These are phyloP conservation scores for Kalanchoe fedtschenkoi DNA, from an alignment of 164 flowering plant species.

Conservation along the genomic window DNA sequence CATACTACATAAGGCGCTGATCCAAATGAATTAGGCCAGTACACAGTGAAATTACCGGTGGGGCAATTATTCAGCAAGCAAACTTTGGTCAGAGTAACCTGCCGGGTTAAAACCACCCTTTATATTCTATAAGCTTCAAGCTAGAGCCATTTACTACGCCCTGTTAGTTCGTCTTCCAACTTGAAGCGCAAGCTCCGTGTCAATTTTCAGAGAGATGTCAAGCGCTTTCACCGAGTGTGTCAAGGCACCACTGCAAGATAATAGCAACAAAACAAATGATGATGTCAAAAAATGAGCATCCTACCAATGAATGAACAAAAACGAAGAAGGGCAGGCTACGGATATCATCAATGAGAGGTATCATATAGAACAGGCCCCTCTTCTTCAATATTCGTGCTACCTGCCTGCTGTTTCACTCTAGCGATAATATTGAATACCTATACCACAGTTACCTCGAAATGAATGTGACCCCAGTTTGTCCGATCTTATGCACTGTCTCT, in stretches of 20 bases:
- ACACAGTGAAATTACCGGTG: neutral
- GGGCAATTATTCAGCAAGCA: too few relatives aligned
- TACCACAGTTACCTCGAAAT: slow-evolving; percentile 57
- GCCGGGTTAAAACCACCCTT: neutral
- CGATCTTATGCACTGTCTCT: slow-evolving; percentile 75
- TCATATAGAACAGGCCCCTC: neutral
- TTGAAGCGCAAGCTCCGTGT: slow-evolving; percentile 77
- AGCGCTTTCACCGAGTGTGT: slow-evolving; percentile 94
- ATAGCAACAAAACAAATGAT: neutral
- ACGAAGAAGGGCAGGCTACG: neutral
- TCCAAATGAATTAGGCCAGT: neutral
- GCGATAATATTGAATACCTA: neutral
- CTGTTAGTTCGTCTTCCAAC: slow-evolving; percentile 90
- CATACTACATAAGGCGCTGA: neutral
- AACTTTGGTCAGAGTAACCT: too few relatives aligned
- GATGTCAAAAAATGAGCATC: too few relatives aligned
- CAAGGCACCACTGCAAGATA: slow-evolving; percentile 76
- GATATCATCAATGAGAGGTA: too few relatives aligned
- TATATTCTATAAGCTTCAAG: neutral
- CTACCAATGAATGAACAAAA: neutral
- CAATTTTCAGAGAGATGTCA: slow-evolving; percentile 87
- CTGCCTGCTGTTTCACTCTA: neutral
- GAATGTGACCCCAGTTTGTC: slow-evolving; percentile 88
- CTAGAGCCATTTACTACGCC: slow-evolving; percentile 27
- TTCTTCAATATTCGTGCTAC: neutral